These are phyloP conservation scores for Kalanchoe fedtschenkoi DNA, from an alignment of 164 flowering plant genomes.

Conservation along the genomic window DNA sequence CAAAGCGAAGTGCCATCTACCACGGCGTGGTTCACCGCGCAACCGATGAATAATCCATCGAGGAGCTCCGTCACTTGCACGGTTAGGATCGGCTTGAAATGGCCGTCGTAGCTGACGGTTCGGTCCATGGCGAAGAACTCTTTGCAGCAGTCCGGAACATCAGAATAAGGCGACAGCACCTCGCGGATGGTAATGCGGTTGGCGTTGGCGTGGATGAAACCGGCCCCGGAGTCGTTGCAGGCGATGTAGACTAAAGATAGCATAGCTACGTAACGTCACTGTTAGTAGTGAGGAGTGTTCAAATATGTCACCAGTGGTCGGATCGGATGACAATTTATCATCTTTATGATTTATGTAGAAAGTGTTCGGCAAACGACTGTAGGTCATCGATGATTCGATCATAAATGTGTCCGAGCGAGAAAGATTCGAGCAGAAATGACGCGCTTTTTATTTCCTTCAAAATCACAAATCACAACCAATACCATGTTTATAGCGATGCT, in stretches of 20 bases:
- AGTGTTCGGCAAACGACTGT: no score
- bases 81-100: constrained; percentile 11
- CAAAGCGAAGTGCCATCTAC: constrained; percentile 9
- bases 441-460: no score
- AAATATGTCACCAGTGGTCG: no score
- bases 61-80: constrained; percentile 17
- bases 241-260: constrained; percentile 36
- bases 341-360: no score
- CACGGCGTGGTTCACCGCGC: constrained; percentile 7
- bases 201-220: constrained; percentile 32
- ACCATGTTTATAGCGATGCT: no score
- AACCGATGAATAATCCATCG: constrained; percentile 14
- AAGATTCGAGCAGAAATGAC: no score
- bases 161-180: constrained; percentile 16
- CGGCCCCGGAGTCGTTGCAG: constrained; percentile 49
- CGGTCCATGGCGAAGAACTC: constrained; percentile 13
- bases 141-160: constrained; percentile 9
- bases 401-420: no score
- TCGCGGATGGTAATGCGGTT: constrained; percentile 16
- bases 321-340: no score
- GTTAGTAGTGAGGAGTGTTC: no score
- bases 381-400: no score
- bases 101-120: constrained; percentile 9
- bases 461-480: no score
- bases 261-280: no score